Conservation (phyloP, 176 grass and related monocot genomes). For the Carex littledalei region DNA sequence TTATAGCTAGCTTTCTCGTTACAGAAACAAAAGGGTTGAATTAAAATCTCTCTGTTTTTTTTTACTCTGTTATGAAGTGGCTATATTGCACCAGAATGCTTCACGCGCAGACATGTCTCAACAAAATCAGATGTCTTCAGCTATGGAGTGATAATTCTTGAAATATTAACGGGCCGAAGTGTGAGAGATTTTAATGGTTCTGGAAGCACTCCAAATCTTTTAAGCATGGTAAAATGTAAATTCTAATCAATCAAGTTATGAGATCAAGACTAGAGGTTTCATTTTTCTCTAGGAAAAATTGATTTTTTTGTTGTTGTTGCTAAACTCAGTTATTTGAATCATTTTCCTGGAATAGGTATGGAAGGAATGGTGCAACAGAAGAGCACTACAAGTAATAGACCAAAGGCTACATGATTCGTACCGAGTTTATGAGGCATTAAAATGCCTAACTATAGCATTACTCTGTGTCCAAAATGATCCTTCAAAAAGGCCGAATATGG, state of each 20-base stretch:
- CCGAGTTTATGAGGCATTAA: slow-evolving; percentile 9
- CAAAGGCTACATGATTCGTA: not conserved
- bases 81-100: slow-evolving; percentile 35
- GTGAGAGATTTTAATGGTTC: not conserved
- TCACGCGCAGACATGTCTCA: not conserved
- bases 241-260: not conserved
- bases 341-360: slow-evolving; percentile 9
- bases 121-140: slow-evolving; percentile 33
- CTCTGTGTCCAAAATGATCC: slow-evolving; percentile 25
- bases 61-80: slow-evolving; percentile 22
- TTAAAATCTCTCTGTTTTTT: not conserved
- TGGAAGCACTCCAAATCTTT: slow-evolving; percentile 4
- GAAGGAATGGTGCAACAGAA: slow-evolving; percentile 13
- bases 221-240: not conserved
- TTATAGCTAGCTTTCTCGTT: not conserved
- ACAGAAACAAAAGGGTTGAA: not conserved
- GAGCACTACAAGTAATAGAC: slow-evolving; percentile 13
- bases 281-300: not conserved
- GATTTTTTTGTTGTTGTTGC: not conserved
- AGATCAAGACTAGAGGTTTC: too few species aligned
- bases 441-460: slow-evolving; percentile 19
- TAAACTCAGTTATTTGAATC: not conserved
- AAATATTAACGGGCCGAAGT: slow-evolving; percentile 21
- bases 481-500: slow-evolving; percentile 19
- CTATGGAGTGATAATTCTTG: slow-evolving; percentile 27